Evolutionary conservation across 1,284 basidiomycete species (phyloP).

Genomic region (Malassezia psittaci): DNA sequence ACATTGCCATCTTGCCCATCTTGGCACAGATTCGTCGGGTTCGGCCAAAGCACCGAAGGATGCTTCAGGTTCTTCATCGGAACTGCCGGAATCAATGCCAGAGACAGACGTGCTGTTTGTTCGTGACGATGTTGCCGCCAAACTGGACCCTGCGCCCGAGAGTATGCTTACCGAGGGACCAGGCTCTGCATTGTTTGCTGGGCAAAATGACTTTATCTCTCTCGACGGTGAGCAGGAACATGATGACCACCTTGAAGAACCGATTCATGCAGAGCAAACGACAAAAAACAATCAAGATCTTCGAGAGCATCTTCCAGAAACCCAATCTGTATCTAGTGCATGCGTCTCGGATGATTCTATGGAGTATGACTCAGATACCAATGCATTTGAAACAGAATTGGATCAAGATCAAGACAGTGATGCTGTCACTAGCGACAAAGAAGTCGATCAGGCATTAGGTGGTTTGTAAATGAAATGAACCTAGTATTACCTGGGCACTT

Average conservation of each 20-base stretch:
- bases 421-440: constrained; percentile 2
- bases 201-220: constrained; percentile 38
- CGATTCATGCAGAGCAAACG: neutral
- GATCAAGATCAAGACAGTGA: neutral
- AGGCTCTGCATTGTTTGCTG: constrained; percentile 23
- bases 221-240: constrained; percentile 18
- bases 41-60: constrained; percentile 14
- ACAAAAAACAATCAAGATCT: too few relatives aligned
- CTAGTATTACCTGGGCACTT: neutral
- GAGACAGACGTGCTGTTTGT: constrained; percentile 7
- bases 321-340: too few relatives aligned
- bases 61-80: constrained; percentile 1
- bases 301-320: too few relatives aligned
- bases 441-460: constrained; percentile 6
- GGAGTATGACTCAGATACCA: too few relatives aligned
- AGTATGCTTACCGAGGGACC: constrained; percentile 17
- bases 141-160: constrained; percentile 2
- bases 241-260: neutral
- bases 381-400: too few relatives aligned
- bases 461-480: constrained; percentile 4
- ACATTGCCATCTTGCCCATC: constrained; percentile 33
- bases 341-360: too few relatives aligned
- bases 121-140: constrained; percentile 10
- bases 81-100: neutral
- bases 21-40: neutral